These are phyloP conservation scores for Fraxinus americana DNA, from an alignment of 257 asterid species.

Conservation along the genomic window DNA sequence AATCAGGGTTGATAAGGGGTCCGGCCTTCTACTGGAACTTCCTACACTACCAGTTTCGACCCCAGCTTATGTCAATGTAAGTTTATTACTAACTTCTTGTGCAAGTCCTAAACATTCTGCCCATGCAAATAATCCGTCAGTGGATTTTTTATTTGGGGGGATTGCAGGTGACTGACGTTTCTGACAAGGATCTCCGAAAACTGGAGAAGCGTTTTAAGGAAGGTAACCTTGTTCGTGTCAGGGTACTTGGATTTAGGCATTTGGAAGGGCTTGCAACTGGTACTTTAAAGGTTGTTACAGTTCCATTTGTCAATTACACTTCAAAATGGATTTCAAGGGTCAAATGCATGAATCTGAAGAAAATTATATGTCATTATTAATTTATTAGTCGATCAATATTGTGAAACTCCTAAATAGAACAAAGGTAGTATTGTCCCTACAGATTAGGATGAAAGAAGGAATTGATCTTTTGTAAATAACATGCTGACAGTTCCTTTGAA, in stretches of 20 bases:
- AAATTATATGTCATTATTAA: neutral
- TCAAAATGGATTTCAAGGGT: neutral
- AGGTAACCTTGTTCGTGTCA: conserved; percentile 74
- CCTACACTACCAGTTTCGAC: conserved; percentile 78
- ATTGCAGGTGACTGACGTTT: conserved; percentile 66
- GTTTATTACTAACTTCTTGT: conserved; percentile 29
- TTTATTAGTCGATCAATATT: neutral
- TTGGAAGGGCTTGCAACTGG: conserved; percentile 96
- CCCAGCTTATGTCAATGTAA: conserved; percentile 89
- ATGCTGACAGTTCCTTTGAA: neutral
- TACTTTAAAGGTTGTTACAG: conserved; percentile 61
- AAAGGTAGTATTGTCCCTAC: neutral
- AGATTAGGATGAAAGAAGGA: neutral
- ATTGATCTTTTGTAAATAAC: neutral
- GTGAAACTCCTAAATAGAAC: conserved; percentile 13
- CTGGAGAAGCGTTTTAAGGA: conserved; percentile 81
- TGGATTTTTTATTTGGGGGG: conserved; percentile 20
- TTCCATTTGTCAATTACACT: conserved; percentile 17
- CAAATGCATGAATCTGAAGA: conserved; percentile 13
- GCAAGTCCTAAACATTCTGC: neutral
- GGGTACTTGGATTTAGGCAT: conserved; percentile 84
- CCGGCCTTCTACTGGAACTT: conserved; percentile 79
- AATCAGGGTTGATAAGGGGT: conserved; percentile 79
- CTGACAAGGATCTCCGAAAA: conserved; percentile 76
- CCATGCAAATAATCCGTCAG: conserved; percentile 11